Conservation (phyloP, 106 monocot species). For the Dioscorea dumetorum region DNA sequence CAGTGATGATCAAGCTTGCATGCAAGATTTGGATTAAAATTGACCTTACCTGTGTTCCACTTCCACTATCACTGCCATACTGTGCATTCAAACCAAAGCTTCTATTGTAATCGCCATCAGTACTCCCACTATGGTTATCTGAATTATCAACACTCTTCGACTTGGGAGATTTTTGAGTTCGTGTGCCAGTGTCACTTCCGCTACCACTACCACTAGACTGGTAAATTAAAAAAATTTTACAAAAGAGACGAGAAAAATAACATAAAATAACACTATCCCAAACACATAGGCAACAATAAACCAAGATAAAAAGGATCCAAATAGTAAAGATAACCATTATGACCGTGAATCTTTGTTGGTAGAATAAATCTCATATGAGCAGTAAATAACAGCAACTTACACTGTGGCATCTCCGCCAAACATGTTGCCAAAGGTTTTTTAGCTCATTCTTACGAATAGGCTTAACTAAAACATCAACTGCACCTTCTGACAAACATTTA, state of each 20-base stretch:
- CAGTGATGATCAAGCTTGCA: too few species aligned
- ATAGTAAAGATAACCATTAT: not conserved
- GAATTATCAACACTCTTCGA: constrained; percentile 47
- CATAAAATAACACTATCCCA: too few species aligned
- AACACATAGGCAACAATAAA: not conserved
- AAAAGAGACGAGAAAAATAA: too few species aligned
- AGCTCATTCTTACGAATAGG: constrained; percentile 97
- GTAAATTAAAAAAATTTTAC: not conserved
- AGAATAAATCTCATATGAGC: too few species aligned
- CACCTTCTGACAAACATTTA: constrained; percentile 94
- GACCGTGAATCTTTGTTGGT: too few species aligned
- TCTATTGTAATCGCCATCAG: constrained; percentile 36
- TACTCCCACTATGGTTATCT: constrained; percentile 58
- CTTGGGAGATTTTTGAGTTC: constrained; percentile 56
- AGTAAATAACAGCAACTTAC: constrained; percentile 15
- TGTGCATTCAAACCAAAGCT: constrained; percentile 49
- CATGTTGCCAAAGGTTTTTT: constrained; percentile 98
- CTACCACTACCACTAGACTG: constrained; percentile 76
- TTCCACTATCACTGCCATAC: constrained; percentile 92
- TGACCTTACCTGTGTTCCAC: constrained; percentile 72
- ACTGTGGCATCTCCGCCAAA: constrained; percentile 83
- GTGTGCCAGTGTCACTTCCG: constrained; percentile 88
- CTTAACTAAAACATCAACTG: constrained; percentile 97
- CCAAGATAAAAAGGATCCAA: constrained; percentile 13
- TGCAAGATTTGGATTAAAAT: too few species aligned